A percentile compares a stretch with the other conserved stretches of the same genome.
phyloP scores from a whole-genome alignment of 2,329 filamentous ascomycete species.

The Xylariaceae sp. region DNA sequence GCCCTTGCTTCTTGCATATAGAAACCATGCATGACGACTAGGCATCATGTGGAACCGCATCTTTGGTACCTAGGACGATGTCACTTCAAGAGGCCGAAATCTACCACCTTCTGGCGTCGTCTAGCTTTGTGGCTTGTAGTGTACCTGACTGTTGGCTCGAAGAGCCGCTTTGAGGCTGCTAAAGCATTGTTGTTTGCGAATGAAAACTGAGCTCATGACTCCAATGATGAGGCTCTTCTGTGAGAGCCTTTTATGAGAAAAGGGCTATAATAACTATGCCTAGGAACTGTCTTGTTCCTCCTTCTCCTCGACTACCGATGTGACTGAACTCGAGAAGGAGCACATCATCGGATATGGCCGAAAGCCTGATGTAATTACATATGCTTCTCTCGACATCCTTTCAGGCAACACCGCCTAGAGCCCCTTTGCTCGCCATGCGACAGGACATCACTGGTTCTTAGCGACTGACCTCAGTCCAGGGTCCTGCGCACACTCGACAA shows the following conservation, averaged over 20 bases:
- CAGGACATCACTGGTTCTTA: slow-evolving; percentile 18
- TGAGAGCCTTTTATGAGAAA: slow-evolving; percentile 7
- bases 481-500: slow-evolving; percentile 18
- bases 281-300: not conserved
- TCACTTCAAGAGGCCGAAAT: not conserved
- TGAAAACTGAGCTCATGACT: not conserved
- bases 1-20: slow-evolving; percentile 4
- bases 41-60: slow-evolving; percentile 5
- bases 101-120: slow-evolving; percentile 10
- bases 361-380: slow-evolving; percentile 11
- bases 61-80: slow-evolving; percentile 1
- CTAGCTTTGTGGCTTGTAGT: not conserved
- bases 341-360: slow-evolving; percentile 11
- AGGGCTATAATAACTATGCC: too few relatives aligned
- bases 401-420: slow-evolving; percentile 23
- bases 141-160: slow-evolving; percentile 2
- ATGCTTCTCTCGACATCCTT: slow-evolving; percentile 5
- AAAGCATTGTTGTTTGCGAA: slow-evolving; percentile 1
- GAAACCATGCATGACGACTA: slow-evolving; percentile 9
- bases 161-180: not conserved
- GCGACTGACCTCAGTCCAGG: slow-evolving; percentile 18
- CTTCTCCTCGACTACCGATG: too few relatives aligned
- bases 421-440: slow-evolving; percentile 12
- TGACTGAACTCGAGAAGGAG: not conserved
- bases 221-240: not conserved